These are phyloP conservation scores for Podospora appendiculata DNA, from an alignment of 495 filamentous ascomycete genomes.

Conservation along the genomic window DNA sequence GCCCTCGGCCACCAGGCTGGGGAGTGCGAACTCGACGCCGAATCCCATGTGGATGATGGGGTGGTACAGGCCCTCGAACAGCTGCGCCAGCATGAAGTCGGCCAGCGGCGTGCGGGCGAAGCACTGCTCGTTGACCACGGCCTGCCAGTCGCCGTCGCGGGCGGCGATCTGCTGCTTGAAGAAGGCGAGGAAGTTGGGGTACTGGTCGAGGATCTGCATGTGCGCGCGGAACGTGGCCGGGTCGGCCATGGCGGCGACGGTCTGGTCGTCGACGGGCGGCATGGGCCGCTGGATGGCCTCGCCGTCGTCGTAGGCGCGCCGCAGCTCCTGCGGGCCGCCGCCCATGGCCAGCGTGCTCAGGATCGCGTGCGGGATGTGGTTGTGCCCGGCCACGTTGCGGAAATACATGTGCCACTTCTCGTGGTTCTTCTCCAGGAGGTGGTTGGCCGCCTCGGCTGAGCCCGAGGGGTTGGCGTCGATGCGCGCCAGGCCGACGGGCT, in stretches of 20 bases:
- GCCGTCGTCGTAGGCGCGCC: conserved; percentile 20
- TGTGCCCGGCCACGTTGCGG: conserved; percentile 13
- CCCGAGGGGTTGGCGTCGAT: no score
- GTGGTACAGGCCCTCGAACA: conserved; percentile 26
- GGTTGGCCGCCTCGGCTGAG: conserved; percentile 37
- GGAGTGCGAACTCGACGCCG: conserved; percentile 32
- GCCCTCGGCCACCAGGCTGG: conserved; percentile 26
- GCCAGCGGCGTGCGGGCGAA: conserved; percentile 22
- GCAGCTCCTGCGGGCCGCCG: conserved; percentile 15
- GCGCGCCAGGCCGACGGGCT: no score
- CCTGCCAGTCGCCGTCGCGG: conserved; percentile 14
- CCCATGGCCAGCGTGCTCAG: conserved; percentile 24
- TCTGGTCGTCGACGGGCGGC: conserved; percentile 11
- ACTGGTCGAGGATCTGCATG: conserved; percentile 19
- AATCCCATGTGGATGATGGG: conserved; percentile 35
- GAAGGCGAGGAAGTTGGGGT: conserved; percentile 27
- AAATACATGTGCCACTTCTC: conserved; percentile 28
- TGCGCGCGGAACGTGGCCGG: conserved; percentile 14
- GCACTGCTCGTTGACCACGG: conserved; percentile 24
- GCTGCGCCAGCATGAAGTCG: conserved; percentile 22
- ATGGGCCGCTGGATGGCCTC: conserved; percentile 18
- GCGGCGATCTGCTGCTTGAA: conserved; percentile 27
- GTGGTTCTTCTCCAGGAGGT: conserved; percentile 57
- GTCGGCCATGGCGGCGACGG: conserved; percentile 19
- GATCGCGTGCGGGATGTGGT: conserved; percentile 30